These are phyloP conservation scores for Chalciporus piperatus DNA, from an alignment of 768 basidiomycete genomes.

Conservation along the genomic window DNA sequence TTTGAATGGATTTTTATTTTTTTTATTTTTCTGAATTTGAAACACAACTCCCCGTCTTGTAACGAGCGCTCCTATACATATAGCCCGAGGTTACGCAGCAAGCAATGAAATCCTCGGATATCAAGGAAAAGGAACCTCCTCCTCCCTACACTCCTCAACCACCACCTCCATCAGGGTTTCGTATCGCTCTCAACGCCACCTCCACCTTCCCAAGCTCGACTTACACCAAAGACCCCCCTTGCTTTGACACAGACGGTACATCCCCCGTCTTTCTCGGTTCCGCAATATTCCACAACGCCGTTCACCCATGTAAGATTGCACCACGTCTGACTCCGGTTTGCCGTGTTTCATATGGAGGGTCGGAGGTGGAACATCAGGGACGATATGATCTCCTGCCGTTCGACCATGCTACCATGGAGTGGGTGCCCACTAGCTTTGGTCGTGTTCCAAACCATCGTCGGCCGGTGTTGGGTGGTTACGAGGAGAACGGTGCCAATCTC, in stretches of 20 bases:
- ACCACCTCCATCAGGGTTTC: conserved; percentile 64
- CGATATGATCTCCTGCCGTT: conserved; percentile 77
- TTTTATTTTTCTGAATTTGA: too few species aligned
- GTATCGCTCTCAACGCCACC: conserved; percentile 48
- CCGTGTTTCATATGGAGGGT: conserved; percentile 62
- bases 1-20: too few species aligned
- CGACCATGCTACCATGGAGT: conserved; percentile 67
- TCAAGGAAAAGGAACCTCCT: conserved; percentile 12
- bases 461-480: conserved; percentile 74
- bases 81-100: too few species aligned
- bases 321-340: conserved; percentile 52
- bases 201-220: conserved; percentile 38
- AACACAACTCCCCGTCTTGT: too few species aligned
- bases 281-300: conserved; percentile 60
- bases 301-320: conserved; percentile 83
- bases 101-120: conserved; percentile 12
- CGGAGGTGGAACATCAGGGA: conserved; percentile 58
- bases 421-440: conserved; percentile 61
- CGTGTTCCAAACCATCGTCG: conserved; percentile 52
- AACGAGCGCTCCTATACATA: too few species aligned
- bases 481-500: conserved; percentile 61
- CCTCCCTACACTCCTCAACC: conserved; percentile 16
- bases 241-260: conserved; percentile 52
- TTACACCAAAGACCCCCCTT: conserved; percentile 49
- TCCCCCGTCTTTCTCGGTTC: conserved; percentile 72